Evolutionary conservation across 2,329 filamentous ascomycete species (phyloP).

Genomic region (Stemphylium lycopersici): DNA sequence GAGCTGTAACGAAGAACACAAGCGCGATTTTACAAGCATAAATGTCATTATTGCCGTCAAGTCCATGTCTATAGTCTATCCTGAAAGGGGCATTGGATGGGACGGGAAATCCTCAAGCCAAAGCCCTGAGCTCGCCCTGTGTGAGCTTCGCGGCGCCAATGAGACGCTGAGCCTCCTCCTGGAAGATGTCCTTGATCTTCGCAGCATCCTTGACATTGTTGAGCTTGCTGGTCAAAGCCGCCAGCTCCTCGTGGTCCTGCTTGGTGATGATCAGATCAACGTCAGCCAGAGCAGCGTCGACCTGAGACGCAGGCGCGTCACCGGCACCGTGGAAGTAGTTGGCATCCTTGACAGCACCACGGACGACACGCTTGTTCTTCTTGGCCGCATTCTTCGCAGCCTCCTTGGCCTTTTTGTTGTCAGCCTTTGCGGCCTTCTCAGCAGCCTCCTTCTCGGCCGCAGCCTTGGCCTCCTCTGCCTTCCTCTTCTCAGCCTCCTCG

Average conservation of each 20-base stretch:
- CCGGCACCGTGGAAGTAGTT: conserved; percentile 83
- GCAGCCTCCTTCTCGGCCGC: conserved; percentile 84
- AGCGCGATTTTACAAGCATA: conserved; percentile 1
- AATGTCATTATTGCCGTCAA: conserved; percentile 13
- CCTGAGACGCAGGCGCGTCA: conserved; percentile 75
- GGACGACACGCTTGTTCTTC: conserved; percentile 99
- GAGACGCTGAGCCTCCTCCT: conserved; percentile 76
- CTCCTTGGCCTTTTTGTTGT: conserved; percentile 95
- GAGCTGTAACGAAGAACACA: no score
- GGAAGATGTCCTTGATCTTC: conserved; percentile 86
- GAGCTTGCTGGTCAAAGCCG: conserved; percentile 79
- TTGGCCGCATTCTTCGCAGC: conserved; percentile 98
- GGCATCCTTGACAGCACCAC: conserved; percentile 91
- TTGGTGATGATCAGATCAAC: conserved; percentile 87
- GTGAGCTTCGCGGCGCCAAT: conserved; percentile 84
- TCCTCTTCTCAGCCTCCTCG: conserved; percentile 83
- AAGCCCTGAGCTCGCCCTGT: conserved; percentile 76
- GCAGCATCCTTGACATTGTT: conserved; percentile 76
- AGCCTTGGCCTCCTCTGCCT: conserved; percentile 80
- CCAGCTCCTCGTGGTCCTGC: conserved; percentile 90
- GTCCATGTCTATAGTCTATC: conserved; percentile 28
- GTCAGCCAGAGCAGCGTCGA: conserved; percentile 83
- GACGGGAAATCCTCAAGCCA: conserved; percentile 43
- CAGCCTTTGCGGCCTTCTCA: conserved; percentile 82
- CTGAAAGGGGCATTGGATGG: neutral